Base-by-base conservation (phyloP, 331 rosid species). In the Rosa hybrid region DNA sequence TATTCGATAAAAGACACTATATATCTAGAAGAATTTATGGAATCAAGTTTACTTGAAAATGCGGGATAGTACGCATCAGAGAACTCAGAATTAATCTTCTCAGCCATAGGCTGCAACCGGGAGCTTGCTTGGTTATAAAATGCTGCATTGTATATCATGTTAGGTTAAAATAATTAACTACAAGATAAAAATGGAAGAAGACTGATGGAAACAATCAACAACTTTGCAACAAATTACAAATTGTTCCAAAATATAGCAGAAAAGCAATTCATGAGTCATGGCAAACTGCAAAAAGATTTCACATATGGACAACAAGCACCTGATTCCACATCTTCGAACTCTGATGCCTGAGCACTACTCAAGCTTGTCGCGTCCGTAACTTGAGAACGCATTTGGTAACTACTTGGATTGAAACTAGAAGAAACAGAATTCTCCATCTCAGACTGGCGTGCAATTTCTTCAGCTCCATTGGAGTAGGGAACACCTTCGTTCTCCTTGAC, bases 301-400 rank as follows among this genome's bases (percentile, higher is more conserved):
- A 9, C n/a, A 44, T 16, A 13, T 71, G 48, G 9, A 76, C 46
- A 42, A 38, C 23, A 42, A 49, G 80, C 88, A 90, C 97, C 97
- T 68, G 97, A 90, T 86, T 92, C 96, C 53, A 88, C 88, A 79
- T 92, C 97, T 88, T 90, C 98, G 27, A 76, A 88, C 64, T 90
- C 94, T 73, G 97, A 86, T 74, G 90, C 84, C 77, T 86, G 92
- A 67, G 85, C 82, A 84, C 88, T 89, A 72, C 80, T 90, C 59
- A 88, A 86, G 89, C 94, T 88, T 75, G 87, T 81, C 56, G 90
- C 81, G 20, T 91, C 98, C 12, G 78, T 84, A 72, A 84, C 84
- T 84, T 85, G 91, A 72, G 97, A 82, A 80, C 62, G 86, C 83
- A 87, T 82, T 79, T 81, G 90, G 75, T 81, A 83, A 79, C 71